Conservation (phyloP, 129 eudicot genomes). For the Flaveria robusta region DNA sequence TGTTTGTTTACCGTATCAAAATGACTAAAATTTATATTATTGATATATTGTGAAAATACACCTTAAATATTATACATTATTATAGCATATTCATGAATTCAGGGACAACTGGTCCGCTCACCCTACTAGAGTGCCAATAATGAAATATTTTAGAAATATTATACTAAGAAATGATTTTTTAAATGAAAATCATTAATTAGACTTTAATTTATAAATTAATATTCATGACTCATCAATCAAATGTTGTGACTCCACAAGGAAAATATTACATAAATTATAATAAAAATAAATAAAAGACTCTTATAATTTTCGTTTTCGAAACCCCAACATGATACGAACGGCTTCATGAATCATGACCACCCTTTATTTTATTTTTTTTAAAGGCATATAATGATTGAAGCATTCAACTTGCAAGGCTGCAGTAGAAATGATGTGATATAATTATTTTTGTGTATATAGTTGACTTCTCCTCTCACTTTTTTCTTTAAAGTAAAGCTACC, state of each 20-base stretch:
- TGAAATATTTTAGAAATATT: background rate
- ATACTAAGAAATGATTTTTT: background rate
- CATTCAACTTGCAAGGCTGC: slow-evolving; percentile 30
- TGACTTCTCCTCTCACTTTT: slow-evolving; percentile 19
- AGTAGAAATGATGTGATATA: slow-evolving; percentile 32
- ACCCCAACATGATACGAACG: slow-evolving; percentile 5
- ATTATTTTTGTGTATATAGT: slow-evolving; percentile 18
- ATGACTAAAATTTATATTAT: background rate
- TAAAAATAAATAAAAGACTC: background rate
- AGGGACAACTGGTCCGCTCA: background rate
- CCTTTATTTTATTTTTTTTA: background rate
- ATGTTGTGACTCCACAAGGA: no score
- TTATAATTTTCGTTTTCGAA: background rate
- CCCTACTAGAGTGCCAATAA: background rate
- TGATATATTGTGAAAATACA: background rate
- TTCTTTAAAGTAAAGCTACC: slow-evolving; percentile 8
- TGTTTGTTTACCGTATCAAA: background rate
- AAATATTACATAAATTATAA: no score
- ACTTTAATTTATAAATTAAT: no score
- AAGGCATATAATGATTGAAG: slow-evolving; percentile 25
- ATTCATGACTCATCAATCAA: no score
- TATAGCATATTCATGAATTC: background rate
- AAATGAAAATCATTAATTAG: no score
- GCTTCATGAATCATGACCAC: slow-evolving; percentile 15
- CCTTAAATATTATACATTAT: background rate